phyloP scores from a whole-genome alignment of 495 filamentous ascomycete genomes.

The Hypoxylon subgilvum region DNA sequence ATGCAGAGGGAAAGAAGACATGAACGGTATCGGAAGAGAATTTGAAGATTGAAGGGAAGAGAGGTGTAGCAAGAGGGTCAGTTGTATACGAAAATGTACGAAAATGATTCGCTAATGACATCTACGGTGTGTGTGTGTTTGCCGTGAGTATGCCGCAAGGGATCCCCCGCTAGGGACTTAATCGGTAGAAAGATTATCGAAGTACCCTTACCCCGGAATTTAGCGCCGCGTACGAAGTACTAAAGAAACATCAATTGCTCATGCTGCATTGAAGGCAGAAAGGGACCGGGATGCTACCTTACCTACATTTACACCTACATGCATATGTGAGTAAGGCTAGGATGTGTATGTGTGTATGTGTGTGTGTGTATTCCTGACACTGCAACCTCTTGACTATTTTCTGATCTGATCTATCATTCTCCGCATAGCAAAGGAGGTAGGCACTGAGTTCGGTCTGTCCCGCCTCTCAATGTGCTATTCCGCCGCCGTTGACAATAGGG shows the following conservation, averaged over 20 bases:
- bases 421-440: too few relatives aligned
- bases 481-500: too few relatives aligned
- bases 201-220: conserved; percentile 28
- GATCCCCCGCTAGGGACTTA: neutral
- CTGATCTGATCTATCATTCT: neutral
- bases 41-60: conserved; percentile 17
- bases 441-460: too few relatives aligned
- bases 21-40: conserved; percentile 18
- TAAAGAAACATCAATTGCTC: too few relatives aligned
- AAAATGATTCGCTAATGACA: conserved; percentile 30
- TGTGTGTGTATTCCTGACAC: too few relatives aligned
- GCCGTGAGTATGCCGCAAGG: neutral
- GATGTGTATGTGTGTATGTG: too few relatives aligned
- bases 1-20: neutral
- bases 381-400: neutral
- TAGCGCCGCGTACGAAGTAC: neutral
- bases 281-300: too few relatives aligned
- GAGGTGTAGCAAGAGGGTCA: neutral
- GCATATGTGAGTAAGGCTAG: too few relatives aligned
- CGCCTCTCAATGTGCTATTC: too few relatives aligned
- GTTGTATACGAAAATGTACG: conserved; percentile 14
- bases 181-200: neutral
- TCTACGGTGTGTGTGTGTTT: neutral
- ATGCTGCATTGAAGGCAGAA: too few relatives aligned
- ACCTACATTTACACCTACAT: too few relatives aligned